Conservation (phyloP, 2,329 filamentous ascomycete genomes). For the Aureobasidium uvarum region DNA sequence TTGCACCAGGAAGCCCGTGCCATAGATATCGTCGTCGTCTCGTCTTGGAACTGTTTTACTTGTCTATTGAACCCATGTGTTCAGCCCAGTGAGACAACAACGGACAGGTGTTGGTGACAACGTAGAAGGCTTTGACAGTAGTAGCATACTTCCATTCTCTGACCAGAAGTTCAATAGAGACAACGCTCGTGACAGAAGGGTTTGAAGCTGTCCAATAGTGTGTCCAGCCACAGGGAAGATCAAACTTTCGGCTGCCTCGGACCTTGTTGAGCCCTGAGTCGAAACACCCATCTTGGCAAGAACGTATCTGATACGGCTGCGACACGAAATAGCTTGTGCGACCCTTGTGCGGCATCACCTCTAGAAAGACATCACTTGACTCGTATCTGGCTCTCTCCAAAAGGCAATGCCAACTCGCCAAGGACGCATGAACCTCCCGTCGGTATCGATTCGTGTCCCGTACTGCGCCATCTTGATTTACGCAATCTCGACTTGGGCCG, state of each 20-base stretch:
- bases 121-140: slow-evolving; percentile 19
- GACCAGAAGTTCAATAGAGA: slow-evolving; percentile 12
- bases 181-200: not conserved
- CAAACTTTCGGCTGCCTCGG: slow-evolving; percentile 23
- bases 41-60: not conserved
- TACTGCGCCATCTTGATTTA: slow-evolving; percentile 10
- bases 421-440: slow-evolving; percentile 10
- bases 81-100: slow-evolving; percentile 2
- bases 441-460: slow-evolving; percentile 3
- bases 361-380: not conserved
- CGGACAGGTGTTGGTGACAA: not conserved
- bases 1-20: not conserved
- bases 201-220: slow-evolving; percentile 8
- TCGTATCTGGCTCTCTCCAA: not conserved
- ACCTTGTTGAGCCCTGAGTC: slow-evolving; percentile 4
- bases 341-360: slow-evolving; percentile 7
- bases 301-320: slow-evolving; percentile 6
- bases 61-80: not conserved
- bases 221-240: slow-evolving; percentile 4
- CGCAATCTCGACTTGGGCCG: slow-evolving; percentile 15
- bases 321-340: slow-evolving; percentile 12
- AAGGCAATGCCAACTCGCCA: slow-evolving; percentile 13
- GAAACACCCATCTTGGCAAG: not conserved
- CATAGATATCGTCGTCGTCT: not conserved
- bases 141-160: not conserved